Evolutionary conservation across 148 eudicot species (phyloP).

Genomic region (Selenicereus undatus): DNA sequence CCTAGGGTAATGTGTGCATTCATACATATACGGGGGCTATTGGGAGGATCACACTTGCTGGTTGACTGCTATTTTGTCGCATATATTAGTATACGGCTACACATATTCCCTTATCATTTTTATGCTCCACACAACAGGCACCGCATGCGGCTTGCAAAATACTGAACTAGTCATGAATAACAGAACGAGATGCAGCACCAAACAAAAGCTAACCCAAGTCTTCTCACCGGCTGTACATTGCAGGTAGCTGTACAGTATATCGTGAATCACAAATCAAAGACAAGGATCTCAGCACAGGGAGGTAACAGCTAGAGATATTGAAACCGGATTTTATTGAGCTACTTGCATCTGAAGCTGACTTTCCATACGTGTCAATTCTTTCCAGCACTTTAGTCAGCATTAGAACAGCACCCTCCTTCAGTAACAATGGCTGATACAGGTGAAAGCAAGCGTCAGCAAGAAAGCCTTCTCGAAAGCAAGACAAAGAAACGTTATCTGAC

Average conservation of each 20-base stretch:
- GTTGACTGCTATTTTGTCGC: too few relatives aligned
- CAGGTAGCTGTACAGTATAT: constrained; percentile 30
- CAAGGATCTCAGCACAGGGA: constrained; percentile 64
- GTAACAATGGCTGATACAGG: constrained; percentile 55
- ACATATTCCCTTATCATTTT: too few relatives aligned
- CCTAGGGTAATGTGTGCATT: not conserved
- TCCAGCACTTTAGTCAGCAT: constrained; percentile 61
- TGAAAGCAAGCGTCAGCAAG: constrained; percentile 17
- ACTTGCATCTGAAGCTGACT: constrained; percentile 40
- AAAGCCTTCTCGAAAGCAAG: not conserved
- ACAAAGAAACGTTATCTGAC: not conserved
- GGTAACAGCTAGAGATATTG: constrained; percentile 52
- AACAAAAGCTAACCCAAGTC: not conserved
- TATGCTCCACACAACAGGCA: not conserved
- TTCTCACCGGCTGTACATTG: constrained; percentile 46
- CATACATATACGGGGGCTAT: too few relatives aligned
- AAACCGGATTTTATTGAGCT: constrained; percentile 36
- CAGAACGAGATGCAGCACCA: not conserved
- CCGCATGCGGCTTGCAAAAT: not conserved
- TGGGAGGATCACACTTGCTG: too few relatives aligned
- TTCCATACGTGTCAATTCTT: constrained; percentile 37
- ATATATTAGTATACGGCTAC: too few relatives aligned
- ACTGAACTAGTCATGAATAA: not conserved
- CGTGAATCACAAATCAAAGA: constrained; percentile 56
- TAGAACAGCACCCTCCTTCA: constrained; percentile 57